Conservation (phyloP, 2,329 filamentous ascomycete genomes). For the Leptographium galeiforme region DNA sequence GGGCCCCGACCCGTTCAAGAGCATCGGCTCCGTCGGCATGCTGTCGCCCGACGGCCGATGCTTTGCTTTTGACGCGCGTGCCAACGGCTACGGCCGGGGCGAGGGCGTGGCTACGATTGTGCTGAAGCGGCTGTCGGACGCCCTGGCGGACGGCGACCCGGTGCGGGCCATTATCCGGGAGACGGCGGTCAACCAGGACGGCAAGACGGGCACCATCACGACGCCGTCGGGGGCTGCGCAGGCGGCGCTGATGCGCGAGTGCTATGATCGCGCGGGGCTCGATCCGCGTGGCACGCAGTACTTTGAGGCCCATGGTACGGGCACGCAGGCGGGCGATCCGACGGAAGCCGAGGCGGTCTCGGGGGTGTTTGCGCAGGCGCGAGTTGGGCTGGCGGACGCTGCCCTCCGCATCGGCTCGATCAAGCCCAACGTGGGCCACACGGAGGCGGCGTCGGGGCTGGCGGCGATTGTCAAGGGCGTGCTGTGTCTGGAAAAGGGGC, state of each 20-base stretch:
- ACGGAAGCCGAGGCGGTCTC: slow-evolving; percentile 21
- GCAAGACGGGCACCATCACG: slow-evolving; percentile 24
- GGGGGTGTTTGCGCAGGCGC: slow-evolving; percentile 12
- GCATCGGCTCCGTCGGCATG: slow-evolving; percentile 4
- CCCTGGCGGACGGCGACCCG: slow-evolving; percentile 2
- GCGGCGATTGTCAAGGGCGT: slow-evolving; percentile 16
- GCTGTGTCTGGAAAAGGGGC: slow-evolving; percentile 13
- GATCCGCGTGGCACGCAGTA: slow-evolving; percentile 11
- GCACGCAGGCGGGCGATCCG: slow-evolving; percentile 26
- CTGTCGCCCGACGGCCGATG: slow-evolving; percentile 13
- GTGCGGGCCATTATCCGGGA: slow-evolving; percentile 21
- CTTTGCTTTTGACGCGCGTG: slow-evolving; percentile 23
- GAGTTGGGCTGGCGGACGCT: not conserved
- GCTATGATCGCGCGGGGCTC: slow-evolving; percentile 18
- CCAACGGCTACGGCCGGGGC: slow-evolving; percentile 31
- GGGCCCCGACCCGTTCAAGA: slow-evolving; percentile 15
- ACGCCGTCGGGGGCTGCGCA: slow-evolving; percentile 24
- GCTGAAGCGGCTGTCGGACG: slow-evolving; percentile 25
- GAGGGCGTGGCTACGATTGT: slow-evolving; percentile 28
- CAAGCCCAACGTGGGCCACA: slow-evolving; percentile 19
- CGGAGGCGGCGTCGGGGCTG: slow-evolving; percentile 15
- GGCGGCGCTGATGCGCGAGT: slow-evolving; percentile 17
- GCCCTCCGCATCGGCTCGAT: slow-evolving; percentile 14
- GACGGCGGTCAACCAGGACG: slow-evolving; percentile 24
- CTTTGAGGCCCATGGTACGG: slow-evolving; percentile 27